Conservation (phyloP, 2,329 filamentous ascomycete species). For the Cladosporium austrohemisphaericum region DNA sequence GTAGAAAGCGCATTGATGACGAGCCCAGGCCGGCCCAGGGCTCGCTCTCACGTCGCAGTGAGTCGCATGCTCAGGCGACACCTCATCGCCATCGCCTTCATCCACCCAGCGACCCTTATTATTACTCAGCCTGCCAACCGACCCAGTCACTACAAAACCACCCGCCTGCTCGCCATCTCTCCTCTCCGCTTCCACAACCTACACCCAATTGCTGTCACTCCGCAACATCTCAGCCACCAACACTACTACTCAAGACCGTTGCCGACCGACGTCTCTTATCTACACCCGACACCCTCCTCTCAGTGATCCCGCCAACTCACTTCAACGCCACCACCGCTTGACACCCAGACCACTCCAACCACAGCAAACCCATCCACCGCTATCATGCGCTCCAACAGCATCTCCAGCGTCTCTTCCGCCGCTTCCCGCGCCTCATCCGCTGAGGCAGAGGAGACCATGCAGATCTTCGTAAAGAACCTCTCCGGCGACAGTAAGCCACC, state of each 20-base stretch:
- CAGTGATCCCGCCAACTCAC: not conserved
- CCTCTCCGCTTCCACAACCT: not conserved
- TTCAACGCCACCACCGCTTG: not conserved
- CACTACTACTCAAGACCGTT: not conserved
- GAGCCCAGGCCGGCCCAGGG: not conserved
- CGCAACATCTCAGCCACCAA: not conserved
- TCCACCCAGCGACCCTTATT: slow-evolving; percentile 2
- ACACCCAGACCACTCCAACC: not conserved
- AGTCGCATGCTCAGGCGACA: slow-evolving; percentile 6
- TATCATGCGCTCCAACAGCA: slow-evolving; percentile 42
- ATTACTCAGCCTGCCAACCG: slow-evolving; percentile 9
- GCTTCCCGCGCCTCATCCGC: slow-evolving; percentile 36
- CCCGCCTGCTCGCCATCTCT: not conserved
- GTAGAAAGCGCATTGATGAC: not conserved
- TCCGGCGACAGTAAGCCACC: slow-evolving; percentile 53
- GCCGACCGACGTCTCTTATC: not conserved
- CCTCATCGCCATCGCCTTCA: slow-evolving; percentile 5
- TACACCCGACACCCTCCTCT: not conserved
- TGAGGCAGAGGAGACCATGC: slow-evolving; percentile 52
- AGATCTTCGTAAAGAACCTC: slow-evolving; percentile 60
- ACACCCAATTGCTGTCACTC: slow-evolving; percentile 10
- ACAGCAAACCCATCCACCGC: slow-evolving; percentile 1
- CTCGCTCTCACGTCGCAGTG: no score
- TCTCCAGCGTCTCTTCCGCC: slow-evolving; percentile 41
- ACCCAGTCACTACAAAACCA: slow-evolving; percentile 5